Base-by-base conservation (phyloP, 164 flowering plant genomes). In the Akebia trifoliata region DNA sequence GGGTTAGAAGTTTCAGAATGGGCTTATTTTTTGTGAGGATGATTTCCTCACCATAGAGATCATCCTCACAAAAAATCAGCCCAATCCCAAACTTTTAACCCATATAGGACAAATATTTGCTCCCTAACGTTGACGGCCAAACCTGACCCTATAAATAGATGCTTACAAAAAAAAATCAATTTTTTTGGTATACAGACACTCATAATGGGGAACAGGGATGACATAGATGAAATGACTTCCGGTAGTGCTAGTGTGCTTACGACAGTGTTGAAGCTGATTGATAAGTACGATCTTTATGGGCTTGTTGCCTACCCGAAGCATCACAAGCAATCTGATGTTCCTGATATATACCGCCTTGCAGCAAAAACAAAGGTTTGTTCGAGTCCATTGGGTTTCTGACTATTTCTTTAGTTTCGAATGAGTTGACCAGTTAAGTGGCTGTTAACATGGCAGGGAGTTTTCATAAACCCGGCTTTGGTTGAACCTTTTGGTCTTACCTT, bases 401-500 rank as follows among this genome's bases (percentile, higher is more conserved):
- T 15, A 31, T 14, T 50, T 38, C 35, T 54, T 4, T 24, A n/a
- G 6, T 48, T 40, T 39, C 21, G 28, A 31, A 43, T 46, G 6
- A 26, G 8, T 20, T 47, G 59, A 65, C 17, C 9, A 42, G 58
- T 53, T 44, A 51, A 43, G 15, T 43, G 39, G 10, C 48, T 30
- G 35, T 20, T 25, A 24, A 31, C 50, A 32, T 67, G 64, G 67
- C 87, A 91, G 98, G 98, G 98, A 50, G 98, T 90, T 64, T 92
- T 92, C 76, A 84, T 90, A 54, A 90, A 90, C 70, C 98, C 98
- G 47, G 98, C 98, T 59, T 59, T 92, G 59, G 93, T 92, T 24
- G 98, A 92, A 65, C 97, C 98, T 22, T 90, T 90, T 66, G 98
- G 98, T 18, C 92, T 92, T 56, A 92, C 98, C 26, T 65, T 93